Evolutionary conservation across 805 yeast genomes (phyloP), one percentile per base, ranked within the genome.

Genomic region (Cephaloascus fragrans): DNA sequence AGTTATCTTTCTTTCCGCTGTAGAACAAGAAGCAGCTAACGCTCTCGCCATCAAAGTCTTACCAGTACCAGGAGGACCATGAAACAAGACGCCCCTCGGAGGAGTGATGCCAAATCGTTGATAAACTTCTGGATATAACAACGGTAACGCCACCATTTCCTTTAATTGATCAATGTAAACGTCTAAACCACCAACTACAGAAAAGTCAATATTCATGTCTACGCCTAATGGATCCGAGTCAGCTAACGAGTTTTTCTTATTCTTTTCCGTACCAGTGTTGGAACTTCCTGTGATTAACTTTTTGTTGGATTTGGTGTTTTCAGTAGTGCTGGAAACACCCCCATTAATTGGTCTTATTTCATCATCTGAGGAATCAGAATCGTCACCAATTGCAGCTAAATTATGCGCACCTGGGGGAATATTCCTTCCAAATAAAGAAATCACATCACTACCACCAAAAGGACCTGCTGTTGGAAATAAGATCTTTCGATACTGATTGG

Each of bases 61-160:
- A 71, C 98, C 98, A 0, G 98, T 93, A 46, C 98, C 98, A 3
- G 98, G 98, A 3, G 98, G 98, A 36, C 98, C 98, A 59, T 93
- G 98, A 62, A 93, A 93, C 40, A 93, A 61, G 1, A 93, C 98
- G 44, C 98, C 98, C 47, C 98, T 69, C 16, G 98, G 98, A 1
- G 98, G 97, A 0, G 96, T 86, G 28, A 90, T 87, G 41, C 79
- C 80, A 52, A 93, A 93, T 55, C 80, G 79, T 47, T 87, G 83
- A 53, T 90, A 93, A 8, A 93, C 73, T 55, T 93, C 98, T 1
- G 98, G 98, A 49, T 93, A 93, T 39, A 89, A 61, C 46, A 93
- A 64, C 0, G 98, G 98, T 41, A 93, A 63, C 1, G 95, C 86
- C 4, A 93, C 94, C 98, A 93, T 93, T 60, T 93, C 98, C 51